Evolutionary conservation across 805 yeast species (phyloP).

Genomic region (Starmerella bombicola): DNA sequence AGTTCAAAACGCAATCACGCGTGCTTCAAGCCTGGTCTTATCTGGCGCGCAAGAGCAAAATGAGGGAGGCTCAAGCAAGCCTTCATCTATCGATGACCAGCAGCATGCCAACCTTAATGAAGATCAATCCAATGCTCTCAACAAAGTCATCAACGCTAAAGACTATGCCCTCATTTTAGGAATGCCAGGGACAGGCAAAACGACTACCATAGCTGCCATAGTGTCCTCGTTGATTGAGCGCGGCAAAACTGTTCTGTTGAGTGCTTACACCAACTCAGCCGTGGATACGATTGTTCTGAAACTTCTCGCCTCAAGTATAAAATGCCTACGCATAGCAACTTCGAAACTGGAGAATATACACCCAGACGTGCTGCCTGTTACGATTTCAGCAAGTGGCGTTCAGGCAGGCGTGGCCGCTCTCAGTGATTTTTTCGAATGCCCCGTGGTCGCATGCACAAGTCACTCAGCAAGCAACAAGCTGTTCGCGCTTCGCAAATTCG

Average conservation of each 20-base stretch:
- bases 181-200: constrained; percentile 98
- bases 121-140: constrained; percentile 63
- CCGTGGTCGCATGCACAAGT: constrained; percentile 81
- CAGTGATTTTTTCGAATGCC: constrained; percentile 35
- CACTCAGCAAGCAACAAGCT: constrained; percentile 57
- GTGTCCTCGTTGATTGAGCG: constrained; percentile 47
- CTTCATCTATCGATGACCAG: background rate
- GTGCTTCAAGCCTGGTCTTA: constrained; percentile 14
- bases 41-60: background rate
- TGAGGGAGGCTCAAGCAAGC: background rate
- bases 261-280: constrained; percentile 90
- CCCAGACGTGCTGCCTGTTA: constrained; percentile 41
- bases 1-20: constrained; percentile 11
- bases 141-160: constrained; percentile 46
- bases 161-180: constrained; percentile 80
- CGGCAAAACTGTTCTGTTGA: constrained; percentile 57
- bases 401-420: constrained; percentile 1
- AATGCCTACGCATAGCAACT: constrained; percentile 58
- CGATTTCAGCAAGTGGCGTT: constrained; percentile 5
- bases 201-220: constrained; percentile 74
- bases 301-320: constrained; percentile 37
- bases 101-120: constrained; percentile 37
- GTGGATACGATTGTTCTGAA: constrained; percentile 85
- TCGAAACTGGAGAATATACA: constrained; percentile 38
- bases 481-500: constrained; percentile 52